These are phyloP conservation scores for Hypholoma sublateritium DNA, from an alignment of 768 basidiomycete genomes.

Conservation along the genomic window DNA sequence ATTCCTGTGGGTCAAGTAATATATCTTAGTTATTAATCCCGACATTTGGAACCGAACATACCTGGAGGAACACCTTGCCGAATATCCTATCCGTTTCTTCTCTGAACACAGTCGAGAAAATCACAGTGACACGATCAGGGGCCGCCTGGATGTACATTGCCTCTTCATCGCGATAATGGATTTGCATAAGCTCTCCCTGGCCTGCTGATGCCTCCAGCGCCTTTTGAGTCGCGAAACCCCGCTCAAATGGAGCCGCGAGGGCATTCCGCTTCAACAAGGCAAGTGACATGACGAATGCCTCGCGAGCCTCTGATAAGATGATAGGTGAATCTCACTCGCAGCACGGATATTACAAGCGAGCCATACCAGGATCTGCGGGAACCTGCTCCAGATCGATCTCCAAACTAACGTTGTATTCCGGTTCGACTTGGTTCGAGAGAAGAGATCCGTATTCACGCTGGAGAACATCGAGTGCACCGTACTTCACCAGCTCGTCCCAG, in stretches of 20 bases:
- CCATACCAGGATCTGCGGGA: constrained; percentile 77
- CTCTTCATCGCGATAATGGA: constrained; percentile 96
- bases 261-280: constrained; percentile 91
- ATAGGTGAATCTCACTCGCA: constrained; percentile 10
- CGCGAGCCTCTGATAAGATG: constrained; percentile 62
- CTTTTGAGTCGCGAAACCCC: constrained; percentile 81
- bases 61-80: constrained; percentile 98
- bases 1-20: constrained; percentile 64
- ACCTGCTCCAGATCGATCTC: constrained; percentile 85
- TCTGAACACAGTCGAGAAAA: constrained; percentile 95
- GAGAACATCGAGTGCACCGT: constrained; percentile 81
- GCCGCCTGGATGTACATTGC: constrained; percentile 95
- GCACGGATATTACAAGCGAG: neutral
- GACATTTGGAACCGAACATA: constrained; percentile 28
- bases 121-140: constrained; percentile 93
- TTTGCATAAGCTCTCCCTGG: constrained; percentile 82
- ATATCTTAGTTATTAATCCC: constrained; percentile 7
- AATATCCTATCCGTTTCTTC: constrained; percentile 98
- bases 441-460: constrained; percentile 80
- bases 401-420: constrained; percentile 88
- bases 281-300: constrained; percentile 76
- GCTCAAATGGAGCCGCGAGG: constrained; percentile 91
- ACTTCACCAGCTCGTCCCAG: constrained; percentile 90
- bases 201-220: constrained; percentile 73
- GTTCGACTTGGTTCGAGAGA: constrained; percentile 67